Percentiles rank a stretch among this genome's conserved stretches.
Conservation (phyloP, 768 basidiomycete genomes). For the Mycena haematopus region DNA sequence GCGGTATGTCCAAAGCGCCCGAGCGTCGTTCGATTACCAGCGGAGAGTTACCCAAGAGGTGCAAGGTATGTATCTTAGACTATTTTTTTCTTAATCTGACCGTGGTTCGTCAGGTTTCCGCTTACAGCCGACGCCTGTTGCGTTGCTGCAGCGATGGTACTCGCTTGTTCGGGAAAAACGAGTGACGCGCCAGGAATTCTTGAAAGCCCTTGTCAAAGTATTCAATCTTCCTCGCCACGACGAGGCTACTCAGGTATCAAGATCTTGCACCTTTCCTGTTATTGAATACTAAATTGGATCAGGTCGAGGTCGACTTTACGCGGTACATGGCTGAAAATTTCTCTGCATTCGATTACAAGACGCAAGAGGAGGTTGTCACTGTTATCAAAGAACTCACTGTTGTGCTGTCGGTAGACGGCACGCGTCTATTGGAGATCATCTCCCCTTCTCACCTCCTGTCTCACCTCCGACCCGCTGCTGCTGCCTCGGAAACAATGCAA, state of each 20-base stretch:
- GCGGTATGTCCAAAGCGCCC: slow-evolving; percentile 81
- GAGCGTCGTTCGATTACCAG: slow-evolving; percentile 86
- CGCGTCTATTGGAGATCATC: slow-evolving; percentile 77
- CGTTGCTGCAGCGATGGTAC: slow-evolving; percentile 91
- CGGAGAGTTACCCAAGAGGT: slow-evolving; percentile 56
- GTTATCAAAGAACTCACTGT: slow-evolving; percentile 82
- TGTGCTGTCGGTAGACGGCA: slow-evolving; percentile 78
- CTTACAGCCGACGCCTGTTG: slow-evolving; percentile 65
- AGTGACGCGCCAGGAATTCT: slow-evolving; percentile 82
- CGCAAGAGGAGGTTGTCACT: slow-evolving; percentile 89
- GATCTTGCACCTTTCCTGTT: slow-evolving; percentile 1
- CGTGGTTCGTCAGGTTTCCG: slow-evolving; percentile 61
- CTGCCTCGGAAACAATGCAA: slow-evolving; percentile 13
- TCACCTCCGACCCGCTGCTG: slow-evolving; percentile 51
- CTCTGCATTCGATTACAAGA: slow-evolving; percentile 91
- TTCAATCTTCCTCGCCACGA: slow-evolving; percentile 75
- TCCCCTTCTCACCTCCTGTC: slow-evolving; percentile 75
- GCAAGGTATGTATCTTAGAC: slow-evolving; percentile 52
- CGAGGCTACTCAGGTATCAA: slow-evolving; percentile 60
- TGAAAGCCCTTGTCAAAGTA: slow-evolving; percentile 80
- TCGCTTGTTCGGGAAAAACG: slow-evolving; percentile 91
- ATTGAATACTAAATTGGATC: slow-evolving; percentile 11
- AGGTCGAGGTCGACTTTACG: slow-evolving; percentile 86
- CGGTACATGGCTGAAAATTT: slow-evolving; percentile 97
- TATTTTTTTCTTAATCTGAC: slow-evolving; percentile 2